phyloP scores from a whole-genome alignment of 306 rosid genomes.

The Trichosanthes truncata region DNA sequence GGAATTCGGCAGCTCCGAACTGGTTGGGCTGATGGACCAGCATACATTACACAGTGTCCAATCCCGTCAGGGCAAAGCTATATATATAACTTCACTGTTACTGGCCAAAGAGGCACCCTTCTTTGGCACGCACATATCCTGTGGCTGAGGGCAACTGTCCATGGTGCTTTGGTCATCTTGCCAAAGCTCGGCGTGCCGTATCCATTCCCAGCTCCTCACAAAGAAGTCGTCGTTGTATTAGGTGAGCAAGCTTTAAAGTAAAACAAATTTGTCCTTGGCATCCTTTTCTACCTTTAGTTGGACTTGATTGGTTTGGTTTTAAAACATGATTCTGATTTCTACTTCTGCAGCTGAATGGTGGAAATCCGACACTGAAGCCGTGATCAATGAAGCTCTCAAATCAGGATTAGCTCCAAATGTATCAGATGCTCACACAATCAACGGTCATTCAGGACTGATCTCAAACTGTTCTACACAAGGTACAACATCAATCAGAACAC shows the following conservation, averaged over 20 bases:
- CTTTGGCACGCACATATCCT: conserved; percentile 81
- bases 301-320: neutral
- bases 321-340: neutral
- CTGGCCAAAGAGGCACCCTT: conserved; percentile 90
- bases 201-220: conserved; percentile 74
- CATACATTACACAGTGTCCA: conserved; percentile 83
- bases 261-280: neutral
- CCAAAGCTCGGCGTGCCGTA: conserved; percentile 84
- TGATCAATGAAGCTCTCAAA: conserved; percentile 68
- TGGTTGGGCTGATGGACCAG: conserved; percentile 92
- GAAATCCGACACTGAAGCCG: conserved; percentile 85
- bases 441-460: conserved; percentile 67
- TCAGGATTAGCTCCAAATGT: conserved; percentile 85
- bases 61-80: conserved; percentile 54
- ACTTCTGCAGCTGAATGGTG: conserved; percentile 76
- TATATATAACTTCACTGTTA: conserved; percentile 71
- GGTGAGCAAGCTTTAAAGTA: conserved; percentile 26
- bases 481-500: conserved; percentile 3
- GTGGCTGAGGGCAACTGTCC: conserved; percentile 83
- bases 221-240: conserved; percentile 58
- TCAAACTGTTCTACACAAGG: conserved; percentile 58
- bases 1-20: conserved; percentile 72
- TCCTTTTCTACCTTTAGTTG: neutral
- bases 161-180: conserved; percentile 72
- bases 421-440: conserved; percentile 85